Evolutionary conservation across 345 rosid species (phyloP), one percentile per base, ranked within the genome.

Genomic region (Microcos paniculata): DNA sequence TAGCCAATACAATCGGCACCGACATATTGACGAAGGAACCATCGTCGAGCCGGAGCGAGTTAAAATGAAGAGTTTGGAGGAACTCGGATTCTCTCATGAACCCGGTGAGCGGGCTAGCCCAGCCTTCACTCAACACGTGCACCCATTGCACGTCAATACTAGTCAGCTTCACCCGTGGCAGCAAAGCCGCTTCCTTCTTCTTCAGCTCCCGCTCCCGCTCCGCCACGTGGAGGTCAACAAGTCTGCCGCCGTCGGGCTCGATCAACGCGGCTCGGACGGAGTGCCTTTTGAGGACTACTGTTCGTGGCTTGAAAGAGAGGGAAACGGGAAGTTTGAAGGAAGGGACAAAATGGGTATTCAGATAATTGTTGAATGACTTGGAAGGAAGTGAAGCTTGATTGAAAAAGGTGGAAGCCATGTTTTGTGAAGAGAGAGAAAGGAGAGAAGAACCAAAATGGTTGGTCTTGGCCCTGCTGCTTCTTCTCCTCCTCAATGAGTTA

Each of bases 11-110:
- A 82, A 96, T 93, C 62, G 98, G 99, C 72, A 93, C 94, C 14
- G 99, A 96, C 99, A 96, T 96, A 82, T 96, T 96, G 62, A 90
- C 98, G 78, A 90, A 89, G 80, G 98, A 87, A 45, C 98, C 99
- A 84, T 92, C 91, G 21, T 87, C 90, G 55, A 89, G 85, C 77
- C 99, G 99, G 80, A 96, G 90, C 77, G 94, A 87, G 89, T 93
- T 93, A 81, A 93, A 96, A 92, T 93, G 98, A 93, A 96, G 99
- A 79, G 99, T 92, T 96, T 96, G 99, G 97, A 96, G 99, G 99
- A 96, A 93, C 99, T 96, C 95, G 92, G 97, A 86, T 87, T 93
- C 93, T 83, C 91, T 90, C 99, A 96, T 96, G 95, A 93, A 96
- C 16, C 99, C 99, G 4, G 83, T 80, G 70, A 93, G 91, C 7